phyloP scores from a whole-genome alignment of 768 basidiomycete genomes.

The Tephrocybe sp. region DNA sequence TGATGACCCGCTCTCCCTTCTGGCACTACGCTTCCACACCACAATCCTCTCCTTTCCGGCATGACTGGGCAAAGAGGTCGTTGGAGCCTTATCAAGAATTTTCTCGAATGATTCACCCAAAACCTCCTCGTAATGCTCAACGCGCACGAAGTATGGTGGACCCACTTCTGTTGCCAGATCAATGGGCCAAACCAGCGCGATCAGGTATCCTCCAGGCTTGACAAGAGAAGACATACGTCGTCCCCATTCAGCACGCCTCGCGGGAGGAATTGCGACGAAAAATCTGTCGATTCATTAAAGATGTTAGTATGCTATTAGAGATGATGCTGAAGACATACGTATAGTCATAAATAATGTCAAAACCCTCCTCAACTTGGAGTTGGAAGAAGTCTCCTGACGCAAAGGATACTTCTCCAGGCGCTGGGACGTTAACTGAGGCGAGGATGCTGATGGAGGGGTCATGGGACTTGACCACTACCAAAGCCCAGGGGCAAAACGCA shows the following conservation, averaged over 20 bases:
- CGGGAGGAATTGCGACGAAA: conserved; percentile 70
- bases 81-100: conserved; percentile 52
- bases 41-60: conserved; percentile 50
- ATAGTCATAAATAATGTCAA: conserved; percentile 66
- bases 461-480: too few species aligned
- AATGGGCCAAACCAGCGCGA: conserved; percentile 61
- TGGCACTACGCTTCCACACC: conserved; percentile 51
- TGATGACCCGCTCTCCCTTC: too few species aligned
- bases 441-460: neutral
- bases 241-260: conserved; percentile 55
- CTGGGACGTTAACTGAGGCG: conserved; percentile 3
- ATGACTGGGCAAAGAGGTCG: conserved; percentile 37
- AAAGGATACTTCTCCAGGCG: conserved; percentile 36
- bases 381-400: conserved; percentile 55
- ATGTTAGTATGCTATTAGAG: neutral
- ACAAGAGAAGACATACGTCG: conserved; percentile 52
- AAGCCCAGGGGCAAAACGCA: conserved; percentile 14
- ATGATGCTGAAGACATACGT: conserved; percentile 38
- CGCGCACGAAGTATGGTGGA: conserved; percentile 62
- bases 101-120: conserved; percentile 52
- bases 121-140: conserved; percentile 53
- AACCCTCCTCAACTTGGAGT: conserved; percentile 34
- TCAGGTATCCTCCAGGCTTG: conserved; percentile 62
- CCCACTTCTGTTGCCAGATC: conserved; percentile 43
- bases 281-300: conserved; percentile 39